Conservation (phyloP, 257 asterid genomes). For the Anisodus acutangulus region DNA sequence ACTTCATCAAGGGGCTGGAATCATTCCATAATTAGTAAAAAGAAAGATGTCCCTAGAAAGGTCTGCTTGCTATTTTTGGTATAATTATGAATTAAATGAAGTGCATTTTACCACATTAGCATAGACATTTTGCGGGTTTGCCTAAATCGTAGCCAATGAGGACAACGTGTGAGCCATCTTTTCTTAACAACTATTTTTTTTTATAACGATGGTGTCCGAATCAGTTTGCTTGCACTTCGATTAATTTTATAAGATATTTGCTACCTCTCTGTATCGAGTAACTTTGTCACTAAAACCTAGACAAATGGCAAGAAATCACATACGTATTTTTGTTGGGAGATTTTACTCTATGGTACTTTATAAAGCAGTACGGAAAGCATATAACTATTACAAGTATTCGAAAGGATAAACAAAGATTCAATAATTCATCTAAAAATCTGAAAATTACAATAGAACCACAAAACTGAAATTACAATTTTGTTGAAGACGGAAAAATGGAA, state of each 20-base stretch:
- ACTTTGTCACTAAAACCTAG: background rate
- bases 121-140: slow-evolving; percentile 9
- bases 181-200: background rate
- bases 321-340: too few species aligned
- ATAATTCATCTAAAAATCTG: too few species aligned
- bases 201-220: background rate
- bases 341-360: too few species aligned
- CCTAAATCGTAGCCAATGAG: slow-evolving; percentile 20
- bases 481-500: too few species aligned
- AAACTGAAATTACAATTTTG: too few species aligned
- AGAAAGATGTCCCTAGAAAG: slow-evolving; percentile 12
- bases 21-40: slow-evolving; percentile 30
- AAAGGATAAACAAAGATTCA: too few species aligned
- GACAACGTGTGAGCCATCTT: background rate
- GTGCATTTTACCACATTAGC: slow-evolving; percentile 26
- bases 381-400: too few species aligned
- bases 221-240: too few species aligned
- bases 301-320: background rate
- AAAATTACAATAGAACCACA: too few species aligned
- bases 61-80: slow-evolving; percentile 29
- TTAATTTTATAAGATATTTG: too few species aligned
- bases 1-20: slow-evolving; percentile 22
- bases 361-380: too few species aligned
- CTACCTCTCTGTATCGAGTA: background rate
- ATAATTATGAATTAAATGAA: background rate